Conservation (phyloP, 805 yeast species). For the Kodamaea restingae region DNA sequence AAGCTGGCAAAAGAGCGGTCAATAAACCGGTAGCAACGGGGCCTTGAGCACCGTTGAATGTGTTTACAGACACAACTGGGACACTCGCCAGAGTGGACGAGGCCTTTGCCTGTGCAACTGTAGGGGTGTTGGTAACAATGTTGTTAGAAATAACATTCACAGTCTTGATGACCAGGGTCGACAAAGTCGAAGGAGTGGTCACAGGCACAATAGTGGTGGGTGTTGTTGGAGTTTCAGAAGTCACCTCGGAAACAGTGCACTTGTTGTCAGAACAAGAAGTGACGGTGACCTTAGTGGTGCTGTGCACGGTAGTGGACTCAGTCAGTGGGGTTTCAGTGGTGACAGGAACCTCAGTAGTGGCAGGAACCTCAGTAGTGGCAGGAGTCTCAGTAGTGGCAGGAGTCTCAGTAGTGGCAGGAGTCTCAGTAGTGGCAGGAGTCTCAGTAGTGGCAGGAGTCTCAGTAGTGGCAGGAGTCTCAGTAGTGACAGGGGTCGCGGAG, state of each 20-base stretch:
- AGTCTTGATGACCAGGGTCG: slow-evolving; percentile 16
- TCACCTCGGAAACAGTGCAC: slow-evolving; percentile 16
- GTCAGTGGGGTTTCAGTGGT: background rate
- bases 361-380: background rate
- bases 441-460: no score
- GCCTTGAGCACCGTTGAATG: background rate
- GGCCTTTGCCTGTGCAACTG: slow-evolving; percentile 11
- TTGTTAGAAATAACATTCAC: slow-evolving; percentile 41
- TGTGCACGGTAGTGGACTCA: background rate
- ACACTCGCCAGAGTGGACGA: slow-evolving; percentile 15
- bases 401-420: no score
- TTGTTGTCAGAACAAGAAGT: slow-evolving; percentile 26
- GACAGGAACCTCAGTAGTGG: no score
- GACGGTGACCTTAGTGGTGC: slow-evolving; percentile 16
- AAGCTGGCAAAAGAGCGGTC: slow-evolving; percentile 16
- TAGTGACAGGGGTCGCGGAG: slow-evolving; percentile 11
- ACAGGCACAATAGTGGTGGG: slow-evolving; percentile 17
- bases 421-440: no score
- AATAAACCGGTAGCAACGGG: slow-evolving; percentile 21
- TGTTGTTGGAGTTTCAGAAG: background rate
- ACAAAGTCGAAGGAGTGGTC: slow-evolving; percentile 11
- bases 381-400: slow-evolving; percentile 9
- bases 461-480: background rate
- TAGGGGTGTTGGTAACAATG: slow-evolving; percentile 32
- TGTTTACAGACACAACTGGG: slow-evolving; percentile 7